Evolutionary conservation across 78 protist species (phyloP), one percentile per base, ranked within the genome.

Genomic region (Neovahlkampfia damariscottae): DNA sequence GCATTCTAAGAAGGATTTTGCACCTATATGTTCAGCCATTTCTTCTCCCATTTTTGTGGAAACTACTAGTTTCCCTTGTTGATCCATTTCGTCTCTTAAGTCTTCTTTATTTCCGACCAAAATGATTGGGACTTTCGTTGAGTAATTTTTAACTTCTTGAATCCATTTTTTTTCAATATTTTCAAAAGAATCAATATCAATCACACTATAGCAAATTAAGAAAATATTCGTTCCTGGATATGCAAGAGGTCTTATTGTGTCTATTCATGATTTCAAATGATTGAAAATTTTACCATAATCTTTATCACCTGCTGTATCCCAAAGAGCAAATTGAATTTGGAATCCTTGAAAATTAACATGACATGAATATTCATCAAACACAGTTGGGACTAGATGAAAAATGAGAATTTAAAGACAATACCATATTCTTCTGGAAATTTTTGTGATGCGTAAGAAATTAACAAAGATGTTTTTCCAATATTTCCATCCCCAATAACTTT

Each of bases 281-380:
- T n/a, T n/a, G n/a, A n/a, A n/a, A n/a, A n/a, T n/a, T n/a, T n/a
- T n/a, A n/a, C n/a, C n/a, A n/a, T n/a, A n/a, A n/a, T n/a, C n/a
- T n/a, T n/a, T n/a, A n/a, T n/a, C n/a, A 83, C 10, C 84, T 8
- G 94, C 98, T 10, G 98, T 95, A 84, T 95, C 98, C 98, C 98
- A 95, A 19, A 94, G 88, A n/a, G 91, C 94, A 3, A 93, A 38
- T n/a, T n/a, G n/a, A n/a, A n/a, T n/a, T n/a, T n/a, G n/a, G n/a
- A n/a, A n/a, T n/a, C n/a, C n/a, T n/a, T n/a, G n/a, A n/a, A n/a
- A n/a, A n/a, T n/a, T n/a, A n/a, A n/a, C n/a, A n/a, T n/a, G n/a
- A n/a, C n/a, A n/a, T n/a, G n/a, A n/a, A n/a, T n/a, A n/a, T n/a
- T n/a, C n/a, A n/a, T n/a, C n/a, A n/a, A n/a, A n/a, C n/a, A n/a